Percentiles rank a stretch among this genome's conserved stretches.
Evolutionary conservation across 306 rosid genomes (phyloP).

Genomic region (Quercus rubra): DNA sequence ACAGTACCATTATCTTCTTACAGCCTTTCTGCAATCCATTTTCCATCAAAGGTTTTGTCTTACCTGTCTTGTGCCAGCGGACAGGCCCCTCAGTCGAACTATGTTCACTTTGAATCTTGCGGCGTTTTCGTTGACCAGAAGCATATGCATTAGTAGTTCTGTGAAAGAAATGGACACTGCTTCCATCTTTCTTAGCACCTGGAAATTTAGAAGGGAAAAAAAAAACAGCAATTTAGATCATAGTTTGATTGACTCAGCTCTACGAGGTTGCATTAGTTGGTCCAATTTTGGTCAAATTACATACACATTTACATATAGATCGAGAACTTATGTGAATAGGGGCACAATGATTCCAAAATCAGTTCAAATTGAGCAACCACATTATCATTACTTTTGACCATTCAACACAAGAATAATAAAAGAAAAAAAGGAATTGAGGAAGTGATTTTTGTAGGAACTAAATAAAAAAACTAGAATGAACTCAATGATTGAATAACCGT

Average conservation of each 20-base stretch:
- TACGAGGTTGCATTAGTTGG: background rate
- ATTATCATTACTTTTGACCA: conserved; percentile 6
- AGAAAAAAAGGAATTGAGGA: background rate
- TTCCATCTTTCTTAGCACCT: conserved; percentile 91
- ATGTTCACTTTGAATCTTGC: conserved; percentile 39
- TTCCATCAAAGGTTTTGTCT: conserved; percentile 38
- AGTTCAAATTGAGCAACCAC: background rate
- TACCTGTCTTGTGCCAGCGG: conserved; percentile 68
- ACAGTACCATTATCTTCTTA: conserved; percentile 85
- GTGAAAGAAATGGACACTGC: conserved; percentile 68
- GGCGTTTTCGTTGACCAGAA: conserved; percentile 70
- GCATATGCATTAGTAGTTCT: conserved; percentile 69
- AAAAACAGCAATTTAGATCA: background rate
- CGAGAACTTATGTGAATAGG: background rate
- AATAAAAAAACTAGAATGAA: too few relatives aligned
- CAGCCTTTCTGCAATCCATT: conserved; percentile 56
- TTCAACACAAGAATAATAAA: background rate
- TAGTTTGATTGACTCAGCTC: background rate
- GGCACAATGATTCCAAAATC: background rate
- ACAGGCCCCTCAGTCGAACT: conserved; percentile 31
- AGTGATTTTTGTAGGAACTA: too few relatives aligned
- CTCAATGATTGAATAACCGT: too few relatives aligned
- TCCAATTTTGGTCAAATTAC: background rate
- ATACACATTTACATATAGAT: background rate
- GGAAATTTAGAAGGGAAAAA: conserved; percentile 14